These are phyloP conservation scores for Pugionium dolabratum DNA, from an alignment of 345 rosid genomes.

Conservation along the genomic window DNA sequence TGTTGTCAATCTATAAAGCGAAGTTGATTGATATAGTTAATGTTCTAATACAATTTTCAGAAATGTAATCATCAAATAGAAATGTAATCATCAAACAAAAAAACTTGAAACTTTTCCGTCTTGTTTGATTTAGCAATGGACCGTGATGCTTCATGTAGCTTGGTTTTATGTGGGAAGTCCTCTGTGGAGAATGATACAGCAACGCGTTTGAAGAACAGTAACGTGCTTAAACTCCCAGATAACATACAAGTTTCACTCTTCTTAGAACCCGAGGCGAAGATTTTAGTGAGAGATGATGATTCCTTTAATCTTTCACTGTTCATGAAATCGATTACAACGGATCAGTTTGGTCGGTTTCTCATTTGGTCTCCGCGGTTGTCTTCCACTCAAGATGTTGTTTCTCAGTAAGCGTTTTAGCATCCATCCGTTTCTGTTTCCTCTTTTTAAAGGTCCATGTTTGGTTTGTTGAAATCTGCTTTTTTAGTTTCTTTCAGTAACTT, in stretches of 20 bases:
- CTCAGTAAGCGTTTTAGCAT: slow-evolving; percentile 53
- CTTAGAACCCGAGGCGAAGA: slow-evolving; percentile 53
- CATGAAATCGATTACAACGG: slow-evolving; percentile 59
- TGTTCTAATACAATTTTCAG: not conserved
- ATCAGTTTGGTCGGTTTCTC: slow-evolving; percentile 70
- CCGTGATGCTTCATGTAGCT: slow-evolving; percentile 40
- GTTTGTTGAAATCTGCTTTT: slow-evolving; percentile 16
- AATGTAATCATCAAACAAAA: not conserved
- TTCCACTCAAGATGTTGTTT: slow-evolving; percentile 81
- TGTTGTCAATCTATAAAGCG: not conserved
- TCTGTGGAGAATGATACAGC: slow-evolving; percentile 56
- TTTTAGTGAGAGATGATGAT: slow-evolving; percentile 34
- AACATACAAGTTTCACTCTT: slow-evolving; percentile 39
- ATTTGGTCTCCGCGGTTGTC: slow-evolving; percentile 79
- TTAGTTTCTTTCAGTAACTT: slow-evolving; percentile 62
- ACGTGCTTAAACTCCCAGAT: slow-evolving; percentile 56
- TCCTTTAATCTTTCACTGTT: slow-evolving; percentile 49
- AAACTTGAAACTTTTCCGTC: not conserved
- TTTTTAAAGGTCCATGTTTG: not conserved
- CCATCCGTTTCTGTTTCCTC: not conserved
- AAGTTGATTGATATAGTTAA: not conserved
- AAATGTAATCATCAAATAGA: not conserved
- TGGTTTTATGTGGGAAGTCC: slow-evolving; percentile 72
- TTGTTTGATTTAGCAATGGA: slow-evolving; percentile 50
- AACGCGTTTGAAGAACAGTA: slow-evolving; percentile 45